Evolutionary conservation across 306 rosid species (phyloP), one percentile per base, ranked within the genome.

Genomic region (Lathyrus sativus): DNA sequence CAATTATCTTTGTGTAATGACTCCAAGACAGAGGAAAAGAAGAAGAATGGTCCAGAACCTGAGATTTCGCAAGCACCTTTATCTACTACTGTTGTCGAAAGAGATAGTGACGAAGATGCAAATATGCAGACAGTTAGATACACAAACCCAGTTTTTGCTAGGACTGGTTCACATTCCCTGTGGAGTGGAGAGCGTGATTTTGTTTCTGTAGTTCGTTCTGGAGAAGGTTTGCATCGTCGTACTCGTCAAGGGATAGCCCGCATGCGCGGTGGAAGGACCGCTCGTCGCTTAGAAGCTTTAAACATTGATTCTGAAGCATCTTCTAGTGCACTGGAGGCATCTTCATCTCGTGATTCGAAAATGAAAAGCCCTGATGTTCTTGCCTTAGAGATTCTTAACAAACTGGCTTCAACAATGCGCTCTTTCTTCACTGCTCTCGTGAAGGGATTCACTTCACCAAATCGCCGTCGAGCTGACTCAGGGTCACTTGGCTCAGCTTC

Each of bases 301-400:
- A 75, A 80, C 79, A 74, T 87, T 73, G 97, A 90, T 75, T 84
- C 91, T 50, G 99, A 93, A 70, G 80, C 83, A 70, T 77, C 96
- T 56, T 69, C 88, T 39, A 74, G 80, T 70, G 76, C 78, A 67
- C 66, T 67, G 1, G 97, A 90, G 79, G 60, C 80, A 78, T 71
- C 91, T 78, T 66, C 78, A 24, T 77, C 90, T 42, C 97, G 81
- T 65, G 97, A 93, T 82, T 66, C 84, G 80, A 90, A 88, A 76
- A 93, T 88, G 90, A 93, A 93, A 87, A 90, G 97, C 55, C 99
- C 99, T 15, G 97, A 88, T 51, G 86, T 88, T 81, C 84, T 93
- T 72, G 85, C 84, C 38, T 68, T 64, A 6, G 99, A 93, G 77
- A 88, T 82, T 88, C 85, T 93, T 62, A 90, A 80, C 79, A 93